Percentiles rank a stretch among this genome's conserved stretches.
These are phyloP conservation scores for Xylaria hypoxylon DNA, from an alignment of 2,329 filamentous ascomycete genomes.

Conservation along the genomic window DNA sequence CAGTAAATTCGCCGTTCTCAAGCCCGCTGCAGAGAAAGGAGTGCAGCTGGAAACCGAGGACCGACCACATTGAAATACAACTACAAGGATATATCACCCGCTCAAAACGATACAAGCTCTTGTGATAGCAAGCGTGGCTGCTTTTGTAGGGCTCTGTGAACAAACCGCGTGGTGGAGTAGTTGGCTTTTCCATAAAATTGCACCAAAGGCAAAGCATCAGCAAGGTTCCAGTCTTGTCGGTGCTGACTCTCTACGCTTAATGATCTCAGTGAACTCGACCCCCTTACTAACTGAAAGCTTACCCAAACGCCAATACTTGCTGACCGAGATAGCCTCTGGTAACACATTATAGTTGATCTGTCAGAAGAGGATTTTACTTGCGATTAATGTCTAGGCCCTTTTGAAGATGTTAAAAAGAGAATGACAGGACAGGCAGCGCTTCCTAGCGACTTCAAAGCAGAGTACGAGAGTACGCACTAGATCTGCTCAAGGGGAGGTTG, in stretches of 20 bases:
- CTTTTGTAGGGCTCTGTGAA: slow-evolving; percentile 1
- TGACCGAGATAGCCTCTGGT: slow-evolving; percentile 9
- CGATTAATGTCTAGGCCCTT: background rate
- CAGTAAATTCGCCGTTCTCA: background rate
- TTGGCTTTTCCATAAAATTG: slow-evolving; percentile 26
- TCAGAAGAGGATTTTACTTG: background rate
- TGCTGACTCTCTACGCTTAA: background rate
- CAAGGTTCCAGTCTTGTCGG: slow-evolving; percentile 17
- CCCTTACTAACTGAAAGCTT: background rate
- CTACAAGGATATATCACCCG: slow-evolving; percentile 35
- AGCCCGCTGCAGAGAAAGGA: background rate
- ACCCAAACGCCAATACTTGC: slow-evolving; percentile 13
- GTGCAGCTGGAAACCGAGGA: background rate
- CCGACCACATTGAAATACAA: slow-evolving; percentile 20
- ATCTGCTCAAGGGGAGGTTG: background rate
- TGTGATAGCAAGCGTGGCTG: background rate
- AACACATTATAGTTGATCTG: background rate
- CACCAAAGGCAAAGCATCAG: slow-evolving; percentile 17
- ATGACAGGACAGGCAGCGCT: background rate
- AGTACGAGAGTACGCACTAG: background rate
- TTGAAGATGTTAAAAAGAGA: background rate
- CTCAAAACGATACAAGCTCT: slow-evolving; percentile 25
- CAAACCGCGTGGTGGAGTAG: slow-evolving; percentile 17
- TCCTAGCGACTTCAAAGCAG: background rate
- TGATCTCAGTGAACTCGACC: background rate